A percentile compares a stretch with the other conserved stretches of the same genome.
These are phyloP conservation scores for Nitzschia sp. DNA, from an alignment of 108 stramenopile species.

Conservation along the genomic window DNA sequence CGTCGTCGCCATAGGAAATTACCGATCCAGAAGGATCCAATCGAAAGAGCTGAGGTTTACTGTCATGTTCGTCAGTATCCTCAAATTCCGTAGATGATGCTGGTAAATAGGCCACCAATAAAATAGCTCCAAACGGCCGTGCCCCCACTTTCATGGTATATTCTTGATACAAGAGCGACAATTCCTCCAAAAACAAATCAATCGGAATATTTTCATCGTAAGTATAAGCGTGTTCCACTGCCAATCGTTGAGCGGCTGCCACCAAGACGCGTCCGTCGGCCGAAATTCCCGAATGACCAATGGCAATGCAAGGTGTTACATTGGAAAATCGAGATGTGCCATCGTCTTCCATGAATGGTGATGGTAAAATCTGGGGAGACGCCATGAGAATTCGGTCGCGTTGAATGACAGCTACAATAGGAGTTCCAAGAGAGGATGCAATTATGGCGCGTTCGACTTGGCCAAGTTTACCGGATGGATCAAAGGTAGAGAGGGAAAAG, in stretches of 20 bases:
- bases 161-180: slow-evolving; percentile 70
- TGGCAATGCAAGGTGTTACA: slow-evolving; percentile 51
- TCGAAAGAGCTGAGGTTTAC: slow-evolving; percentile 56
- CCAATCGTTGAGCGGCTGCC: slow-evolving; percentile 64
- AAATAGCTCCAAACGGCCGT: slow-evolving; percentile 73
- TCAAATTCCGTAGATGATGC: neutral
- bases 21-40: slow-evolving; percentile 75
- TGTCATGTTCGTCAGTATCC: neutral
- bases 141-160: slow-evolving; percentile 80
- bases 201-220: slow-evolving; percentile 70
- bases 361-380: slow-evolving; percentile 55
- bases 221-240: slow-evolving; percentile 70
- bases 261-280: slow-evolving; percentile 78
- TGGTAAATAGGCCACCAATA: slow-evolving; percentile 63
- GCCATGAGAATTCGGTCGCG: slow-evolving; percentile 35
- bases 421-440: slow-evolving; percentile 70
- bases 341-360: slow-evolving; percentile 70
- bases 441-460: slow-evolving; percentile 92
- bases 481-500: slow-evolving; percentile 96
- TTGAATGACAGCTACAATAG: slow-evolving; percentile 57
- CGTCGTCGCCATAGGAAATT: neutral
- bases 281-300: slow-evolving; percentile 71
- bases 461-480: slow-evolving; percentile 86
- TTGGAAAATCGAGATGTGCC: slow-evolving; percentile 71
- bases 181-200: slow-evolving; percentile 61